Conservation (phyloP, 2,329 filamentous ascomycete species). For the Monosporascus sp. region DNA sequence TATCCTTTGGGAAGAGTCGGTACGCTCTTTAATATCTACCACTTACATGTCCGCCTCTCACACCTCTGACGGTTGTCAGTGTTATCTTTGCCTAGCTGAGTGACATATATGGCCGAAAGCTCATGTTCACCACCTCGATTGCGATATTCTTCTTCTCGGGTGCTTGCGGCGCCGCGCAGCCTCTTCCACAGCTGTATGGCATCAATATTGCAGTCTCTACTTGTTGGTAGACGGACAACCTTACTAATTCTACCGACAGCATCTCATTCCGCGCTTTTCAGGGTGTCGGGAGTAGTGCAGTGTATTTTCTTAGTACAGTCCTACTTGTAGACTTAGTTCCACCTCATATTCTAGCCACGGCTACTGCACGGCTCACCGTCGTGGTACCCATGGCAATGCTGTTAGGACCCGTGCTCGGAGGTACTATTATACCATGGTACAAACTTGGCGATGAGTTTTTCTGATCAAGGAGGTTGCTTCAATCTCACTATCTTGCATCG, state of each 20-base stretch:
- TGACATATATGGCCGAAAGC: background rate
- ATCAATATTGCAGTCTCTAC: too few species aligned
- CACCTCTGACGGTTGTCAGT: background rate
- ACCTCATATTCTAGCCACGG: background rate
- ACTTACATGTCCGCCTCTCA: background rate
- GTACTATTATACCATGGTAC: background rate
- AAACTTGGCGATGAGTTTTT: background rate
- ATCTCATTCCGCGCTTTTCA: background rate
- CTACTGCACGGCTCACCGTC: background rate
- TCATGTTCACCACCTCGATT: background rate
- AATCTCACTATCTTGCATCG: background rate
- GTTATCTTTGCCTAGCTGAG: background rate
- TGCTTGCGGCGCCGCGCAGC: background rate
- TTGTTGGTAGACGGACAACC: too few species aligned
- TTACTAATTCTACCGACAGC: background rate
- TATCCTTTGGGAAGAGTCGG: slow-evolving; percentile 15
- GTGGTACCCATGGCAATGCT: background rate
- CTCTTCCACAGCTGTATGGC: background rate
- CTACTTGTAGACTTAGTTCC: background rate
- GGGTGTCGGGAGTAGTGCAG: background rate
- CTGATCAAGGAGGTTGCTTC: background rate
- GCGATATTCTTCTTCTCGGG: background rate
- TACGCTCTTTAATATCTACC: background rate
- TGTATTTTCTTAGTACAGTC: background rate
- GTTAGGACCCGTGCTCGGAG: background rate